Percentiles rank a stretch among this genome's conserved stretches.
Conservation (phyloP, 371 early-diverging fungal genomes). For the Mucor plumbeus region DNA sequence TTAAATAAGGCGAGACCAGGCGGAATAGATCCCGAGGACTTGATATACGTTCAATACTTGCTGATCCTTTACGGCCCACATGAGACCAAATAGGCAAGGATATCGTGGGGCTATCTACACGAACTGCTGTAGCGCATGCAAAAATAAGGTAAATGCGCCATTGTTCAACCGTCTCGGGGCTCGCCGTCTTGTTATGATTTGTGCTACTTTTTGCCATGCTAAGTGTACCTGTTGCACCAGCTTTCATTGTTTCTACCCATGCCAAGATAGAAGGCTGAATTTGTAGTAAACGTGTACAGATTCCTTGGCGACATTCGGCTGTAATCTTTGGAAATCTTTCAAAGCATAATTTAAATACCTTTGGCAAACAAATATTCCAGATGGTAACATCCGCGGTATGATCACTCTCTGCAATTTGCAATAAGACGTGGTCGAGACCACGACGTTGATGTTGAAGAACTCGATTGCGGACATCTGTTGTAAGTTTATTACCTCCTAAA, state of each 20-base stretch:
- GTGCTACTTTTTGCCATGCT: slow-evolving; percentile 49
- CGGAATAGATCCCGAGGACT: slow-evolving; percentile 66
- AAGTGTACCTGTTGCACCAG: slow-evolving; percentile 43
- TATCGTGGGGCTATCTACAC: slow-evolving; percentile 34
- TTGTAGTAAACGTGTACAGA: slow-evolving; percentile 65
- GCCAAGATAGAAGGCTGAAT: slow-evolving; percentile 65
- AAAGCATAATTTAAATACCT: slow-evolving; percentile 68
- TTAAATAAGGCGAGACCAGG: slow-evolving; percentile 66
- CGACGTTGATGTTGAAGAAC: slow-evolving; percentile 60
- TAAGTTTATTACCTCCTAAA: slow-evolving; percentile 49
- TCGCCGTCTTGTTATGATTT: slow-evolving; percentile 49
- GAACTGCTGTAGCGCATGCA: slow-evolving; percentile 67
- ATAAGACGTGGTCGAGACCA: slow-evolving; percentile 25
- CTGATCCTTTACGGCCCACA: slow-evolving; percentile 61
- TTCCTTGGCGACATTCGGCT: slow-evolving; percentile 63
- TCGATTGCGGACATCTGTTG: slow-evolving; percentile 50
- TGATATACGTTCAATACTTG: slow-evolving; percentile 58
- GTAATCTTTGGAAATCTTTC: slow-evolving; percentile 66
- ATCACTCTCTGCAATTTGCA: slow-evolving; percentile 57
- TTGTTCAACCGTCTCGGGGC: slow-evolving; percentile 73
- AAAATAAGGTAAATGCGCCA: slow-evolving; percentile 80
- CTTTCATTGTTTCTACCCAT: slow-evolving; percentile 57
- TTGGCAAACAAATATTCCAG: slow-evolving; percentile 72
- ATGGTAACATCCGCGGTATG: slow-evolving; percentile 48
- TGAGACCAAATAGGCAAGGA: slow-evolving; percentile 43